Evolutionary conservation across 306 rosid genomes (phyloP).

Genomic region (Biancaea sappan): DNA sequence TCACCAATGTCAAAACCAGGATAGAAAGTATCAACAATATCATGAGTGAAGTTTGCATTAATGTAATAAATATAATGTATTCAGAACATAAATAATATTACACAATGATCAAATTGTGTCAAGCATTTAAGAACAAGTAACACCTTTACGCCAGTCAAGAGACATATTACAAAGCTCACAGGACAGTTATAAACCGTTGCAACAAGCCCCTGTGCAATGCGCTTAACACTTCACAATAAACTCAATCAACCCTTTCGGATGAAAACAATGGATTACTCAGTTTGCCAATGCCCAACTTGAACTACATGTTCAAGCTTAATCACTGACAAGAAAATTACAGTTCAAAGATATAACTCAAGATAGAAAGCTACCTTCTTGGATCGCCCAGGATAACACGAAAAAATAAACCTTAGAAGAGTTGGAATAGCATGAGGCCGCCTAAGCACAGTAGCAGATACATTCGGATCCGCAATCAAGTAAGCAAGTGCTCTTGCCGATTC

Average conservation of each 20-base stretch:
- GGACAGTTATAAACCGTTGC: neutral
- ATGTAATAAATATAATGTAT: neutral
- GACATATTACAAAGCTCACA: neutral
- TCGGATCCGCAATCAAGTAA: conserved; percentile 84
- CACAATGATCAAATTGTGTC: conserved; percentile 5
- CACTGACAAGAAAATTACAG: neutral
- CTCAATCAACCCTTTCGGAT: neutral
- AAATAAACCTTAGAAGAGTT: conserved; percentile 77
- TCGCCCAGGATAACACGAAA: conserved; percentile 88
- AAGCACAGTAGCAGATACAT: conserved; percentile 74
- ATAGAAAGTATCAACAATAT: conserved; percentile 29
- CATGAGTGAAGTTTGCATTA: conserved; percentile 26
- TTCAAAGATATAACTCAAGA: neutral
- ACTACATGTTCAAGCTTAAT: conserved; percentile 2
- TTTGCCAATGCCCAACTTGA: conserved; percentile 13
- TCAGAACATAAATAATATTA: conserved; percentile 9
- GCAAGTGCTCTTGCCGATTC: conserved; percentile 97
- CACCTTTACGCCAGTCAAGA: neutral
- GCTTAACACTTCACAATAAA: neutral
- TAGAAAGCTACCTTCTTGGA: conserved; percentile 61
- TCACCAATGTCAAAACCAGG: conserved; percentile 40
- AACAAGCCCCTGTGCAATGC: neutral
- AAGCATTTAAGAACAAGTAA: neutral
- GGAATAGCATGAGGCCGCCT: conserved; percentile 87
- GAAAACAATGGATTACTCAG: conserved; percentile 14